These are phyloP conservation scores for Perkinsus marinus DNA, from an alignment of 169 alveolate species.

Conservation along the genomic window DNA sequence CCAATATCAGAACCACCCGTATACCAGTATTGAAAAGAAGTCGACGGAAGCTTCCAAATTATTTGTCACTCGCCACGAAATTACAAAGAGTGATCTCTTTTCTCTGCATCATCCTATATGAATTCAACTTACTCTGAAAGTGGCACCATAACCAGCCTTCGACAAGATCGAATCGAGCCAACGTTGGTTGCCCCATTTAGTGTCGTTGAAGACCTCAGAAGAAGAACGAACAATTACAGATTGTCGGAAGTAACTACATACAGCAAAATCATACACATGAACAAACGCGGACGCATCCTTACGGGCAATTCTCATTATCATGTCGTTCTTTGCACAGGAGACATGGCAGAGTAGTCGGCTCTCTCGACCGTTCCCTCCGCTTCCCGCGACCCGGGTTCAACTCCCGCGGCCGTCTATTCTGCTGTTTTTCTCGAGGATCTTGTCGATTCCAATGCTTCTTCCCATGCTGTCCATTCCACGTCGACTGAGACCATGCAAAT, in stretches of 20 bases:
- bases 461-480: background rate
- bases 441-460: background rate
- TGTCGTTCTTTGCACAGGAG: background rate
- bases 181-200: background rate
- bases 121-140: background rate
- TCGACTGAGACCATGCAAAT: background rate
- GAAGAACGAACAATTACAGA: background rate
- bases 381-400: background rate
- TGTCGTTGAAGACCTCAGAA: background rate
- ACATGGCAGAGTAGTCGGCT: background rate
- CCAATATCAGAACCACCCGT: too few species aligned
- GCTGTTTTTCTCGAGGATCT: background rate
- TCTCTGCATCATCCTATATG: too few species aligned
- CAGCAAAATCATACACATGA: background rate
- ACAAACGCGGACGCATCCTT: background rate
- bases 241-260: background rate
- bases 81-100: too few species aligned
- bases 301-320: background rate
- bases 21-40: too few species aligned
- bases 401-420: background rate
- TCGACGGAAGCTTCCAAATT: too few species aligned
- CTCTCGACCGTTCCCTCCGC: background rate
- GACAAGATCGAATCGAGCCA: background rate
- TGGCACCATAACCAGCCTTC: background rate
- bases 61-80: too few species aligned